phyloP scores from a whole-genome alignment of 345 rosid genomes.

The Raphanus raphanistrum region DNA sequence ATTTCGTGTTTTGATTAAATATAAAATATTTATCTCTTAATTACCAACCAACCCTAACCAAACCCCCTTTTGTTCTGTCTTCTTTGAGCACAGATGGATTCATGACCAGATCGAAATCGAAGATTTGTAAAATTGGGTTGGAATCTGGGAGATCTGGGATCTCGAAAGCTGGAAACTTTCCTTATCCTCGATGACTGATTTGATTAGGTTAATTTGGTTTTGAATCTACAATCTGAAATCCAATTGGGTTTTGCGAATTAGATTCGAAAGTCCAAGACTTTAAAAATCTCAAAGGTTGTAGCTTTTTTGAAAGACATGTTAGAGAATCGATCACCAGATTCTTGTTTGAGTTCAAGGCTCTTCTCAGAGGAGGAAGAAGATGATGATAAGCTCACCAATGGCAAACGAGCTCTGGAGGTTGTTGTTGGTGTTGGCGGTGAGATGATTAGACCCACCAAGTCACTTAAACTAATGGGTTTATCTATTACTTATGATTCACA shows the following conservation, averaged over 20 bases:
- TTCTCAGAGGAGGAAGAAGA: constrained; percentile 38
- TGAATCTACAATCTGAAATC: constrained; percentile 36
- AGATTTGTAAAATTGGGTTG: constrained; percentile 13
- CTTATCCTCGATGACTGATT: constrained; percentile 11
- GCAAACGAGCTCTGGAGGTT: constrained; percentile 55
- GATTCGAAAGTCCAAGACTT: constrained; percentile 19
- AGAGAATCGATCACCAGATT: constrained; percentile 62
- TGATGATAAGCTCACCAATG: constrained; percentile 26
- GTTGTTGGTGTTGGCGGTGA: constrained; percentile 10
- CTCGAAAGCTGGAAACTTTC: constrained; percentile 16
- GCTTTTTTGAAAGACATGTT: constrained; percentile 50
- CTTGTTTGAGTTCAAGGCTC: constrained; percentile 56
- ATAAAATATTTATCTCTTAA: not conserved
- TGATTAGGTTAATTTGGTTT: not conserved
- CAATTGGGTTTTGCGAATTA: constrained; percentile 34
- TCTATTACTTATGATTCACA: constrained; percentile 42
- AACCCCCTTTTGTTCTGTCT: not conserved
- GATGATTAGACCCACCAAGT: constrained; percentile 42
- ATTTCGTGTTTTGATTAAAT: not conserved
- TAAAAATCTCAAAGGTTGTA: not conserved
- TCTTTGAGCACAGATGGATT: not conserved
- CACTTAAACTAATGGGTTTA: constrained; percentile 33
- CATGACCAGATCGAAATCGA: not conserved
- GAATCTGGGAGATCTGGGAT: constrained; percentile 50
- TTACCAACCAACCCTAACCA: not conserved